Evolutionary conservation across 441 rosid species (phyloP).

Genomic region (Biscutella laevigata): DNA sequence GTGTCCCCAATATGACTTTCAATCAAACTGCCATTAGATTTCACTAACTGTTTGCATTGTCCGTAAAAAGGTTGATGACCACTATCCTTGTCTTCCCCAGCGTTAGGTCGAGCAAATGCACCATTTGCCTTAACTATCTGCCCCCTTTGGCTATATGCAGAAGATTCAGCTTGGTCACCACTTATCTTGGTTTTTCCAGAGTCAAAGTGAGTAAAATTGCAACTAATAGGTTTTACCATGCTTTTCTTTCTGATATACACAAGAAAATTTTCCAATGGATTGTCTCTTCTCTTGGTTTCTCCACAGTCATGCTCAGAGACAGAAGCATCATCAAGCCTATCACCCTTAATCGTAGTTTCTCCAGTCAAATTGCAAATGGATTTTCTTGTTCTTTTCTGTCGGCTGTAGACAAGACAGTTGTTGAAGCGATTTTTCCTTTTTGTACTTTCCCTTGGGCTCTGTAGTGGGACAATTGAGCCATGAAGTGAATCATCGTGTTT

Average conservation of each 20-base stretch:
- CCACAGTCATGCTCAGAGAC: slow-evolving; percentile 10
- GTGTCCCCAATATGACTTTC: slow-evolving; percentile 12
- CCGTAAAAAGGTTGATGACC: slow-evolving; percentile 14
- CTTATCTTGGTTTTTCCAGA: slow-evolving; percentile 14
- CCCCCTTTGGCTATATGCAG: slow-evolving; percentile 12
- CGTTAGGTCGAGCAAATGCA: background rate
- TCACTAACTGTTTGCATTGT: slow-evolving; percentile 6
- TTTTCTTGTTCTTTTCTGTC: slow-evolving; percentile 16
- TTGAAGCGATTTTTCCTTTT: slow-evolving; percentile 18
- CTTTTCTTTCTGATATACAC: slow-evolving; percentile 22
- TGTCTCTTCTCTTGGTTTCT: slow-evolving; percentile 19
- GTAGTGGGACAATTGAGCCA: slow-evolving; percentile 14
- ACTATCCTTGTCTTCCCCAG: slow-evolving; percentile 17
- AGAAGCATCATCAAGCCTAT: slow-evolving; percentile 15
- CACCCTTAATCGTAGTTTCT: slow-evolving; percentile 7
- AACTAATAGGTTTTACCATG: background rate
- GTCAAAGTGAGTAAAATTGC: slow-evolving; percentile 8
- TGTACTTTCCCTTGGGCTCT: slow-evolving; percentile 5
- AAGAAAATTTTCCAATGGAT: slow-evolving; percentile 7
- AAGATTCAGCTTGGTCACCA: slow-evolving; percentile 9
- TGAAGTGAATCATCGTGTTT: slow-evolving; percentile 17
- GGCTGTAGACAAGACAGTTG: slow-evolving; percentile 24
- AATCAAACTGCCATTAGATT: slow-evolving; percentile 12
- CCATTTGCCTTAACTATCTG: slow-evolving; percentile 10
- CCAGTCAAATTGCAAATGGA: background rate